A percentile compares a stretch with the other conserved stretches of the same genome.
Evolutionary conservation across 345 rosid species (phyloP).

Genomic region (Arabidopsis suecica): DNA sequence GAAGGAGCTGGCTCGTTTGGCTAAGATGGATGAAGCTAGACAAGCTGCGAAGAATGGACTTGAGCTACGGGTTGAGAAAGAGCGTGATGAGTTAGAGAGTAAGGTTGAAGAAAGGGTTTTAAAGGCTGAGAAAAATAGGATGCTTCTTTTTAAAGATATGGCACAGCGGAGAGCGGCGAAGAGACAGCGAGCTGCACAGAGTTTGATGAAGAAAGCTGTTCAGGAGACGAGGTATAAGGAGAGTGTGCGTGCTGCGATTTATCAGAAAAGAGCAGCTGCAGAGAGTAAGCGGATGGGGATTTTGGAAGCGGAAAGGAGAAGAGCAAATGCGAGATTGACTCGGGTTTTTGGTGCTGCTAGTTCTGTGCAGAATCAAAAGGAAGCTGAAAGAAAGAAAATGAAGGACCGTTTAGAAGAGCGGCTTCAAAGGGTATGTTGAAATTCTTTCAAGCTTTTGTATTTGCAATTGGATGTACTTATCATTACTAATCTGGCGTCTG

Average conservation of each 20-base stretch:
- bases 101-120: conserved; percentile 78
- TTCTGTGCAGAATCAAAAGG: conserved; percentile 68
- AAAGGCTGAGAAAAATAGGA: conserved; percentile 89
- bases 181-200: conserved; percentile 82
- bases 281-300: conserved; percentile 83
- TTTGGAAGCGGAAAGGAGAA: conserved; percentile 81
- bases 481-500: background rate
- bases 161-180: conserved; percentile 70
- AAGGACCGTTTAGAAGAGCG: conserved; percentile 82
- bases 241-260: conserved; percentile 73
- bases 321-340: conserved; percentile 67
- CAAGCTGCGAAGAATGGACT: conserved; percentile 89
- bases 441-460: background rate
- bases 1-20: conserved; percentile 79
- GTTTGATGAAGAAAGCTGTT: conserved; percentile 69
- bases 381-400: conserved; percentile 78
- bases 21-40: conserved; percentile 80
- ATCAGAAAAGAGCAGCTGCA: conserved; percentile 86
- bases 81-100: conserved; percentile 82
- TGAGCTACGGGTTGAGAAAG: conserved; percentile 66
- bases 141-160: conserved; percentile 79
- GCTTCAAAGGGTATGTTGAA: conserved; percentile 70
- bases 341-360: conserved; percentile 74
- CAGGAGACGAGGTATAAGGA: conserved; percentile 93
- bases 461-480: conserved; percentile 20